Evolutionary conservation across 2,329 filamentous ascomycete species (phyloP).

Genomic region (Trichoderma breve): DNA sequence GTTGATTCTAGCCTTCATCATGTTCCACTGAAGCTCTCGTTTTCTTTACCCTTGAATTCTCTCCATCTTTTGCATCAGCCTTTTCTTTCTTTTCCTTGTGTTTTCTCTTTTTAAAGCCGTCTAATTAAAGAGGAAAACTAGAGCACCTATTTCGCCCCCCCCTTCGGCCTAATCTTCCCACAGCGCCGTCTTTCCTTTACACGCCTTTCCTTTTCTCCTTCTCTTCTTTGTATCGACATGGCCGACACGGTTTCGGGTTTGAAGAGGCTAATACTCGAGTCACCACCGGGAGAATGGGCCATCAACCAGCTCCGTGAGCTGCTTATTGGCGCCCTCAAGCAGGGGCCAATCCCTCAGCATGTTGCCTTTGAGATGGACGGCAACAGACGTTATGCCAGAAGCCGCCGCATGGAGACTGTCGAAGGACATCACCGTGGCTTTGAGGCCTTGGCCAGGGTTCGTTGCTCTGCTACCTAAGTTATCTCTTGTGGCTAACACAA

Average conservation of each 20-base stretch:
- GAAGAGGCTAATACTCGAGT: conserved; percentile 73
- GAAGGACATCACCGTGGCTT: conserved; percentile 96
- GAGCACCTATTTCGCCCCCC: background rate
- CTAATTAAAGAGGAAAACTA: conserved; percentile 3
- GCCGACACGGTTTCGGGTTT: conserved; percentile 52
- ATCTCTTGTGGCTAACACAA: conserved; percentile 16
- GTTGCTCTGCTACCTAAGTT: conserved; percentile 29
- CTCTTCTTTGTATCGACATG: conserved; percentile 37
- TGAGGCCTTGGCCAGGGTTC: conserved; percentile 83
- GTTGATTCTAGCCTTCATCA: conserved; percentile 14
- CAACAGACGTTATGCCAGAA: conserved; percentile 87
- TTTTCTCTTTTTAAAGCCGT: conserved; percentile 7
- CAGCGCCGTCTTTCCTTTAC: background rate
- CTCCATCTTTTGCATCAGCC: background rate
- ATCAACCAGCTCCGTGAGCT: conserved; percentile 75
- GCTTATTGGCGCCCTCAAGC: conserved; percentile 81
- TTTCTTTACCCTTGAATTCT: background rate
- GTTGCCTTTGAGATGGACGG: conserved; percentile 99
- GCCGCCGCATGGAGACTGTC: conserved; percentile 89
- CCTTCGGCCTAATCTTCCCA: background rate
- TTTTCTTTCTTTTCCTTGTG: conserved; percentile 19
- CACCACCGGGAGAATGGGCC: conserved; percentile 89
- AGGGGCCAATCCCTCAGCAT: conserved; percentile 90
- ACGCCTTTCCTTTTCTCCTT: background rate
- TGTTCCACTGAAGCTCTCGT: conserved; percentile 15